These are phyloP conservation scores for Aureobasidium musti DNA, from an alignment of 2,329 filamentous ascomycete genomes.

Conservation along the genomic window DNA sequence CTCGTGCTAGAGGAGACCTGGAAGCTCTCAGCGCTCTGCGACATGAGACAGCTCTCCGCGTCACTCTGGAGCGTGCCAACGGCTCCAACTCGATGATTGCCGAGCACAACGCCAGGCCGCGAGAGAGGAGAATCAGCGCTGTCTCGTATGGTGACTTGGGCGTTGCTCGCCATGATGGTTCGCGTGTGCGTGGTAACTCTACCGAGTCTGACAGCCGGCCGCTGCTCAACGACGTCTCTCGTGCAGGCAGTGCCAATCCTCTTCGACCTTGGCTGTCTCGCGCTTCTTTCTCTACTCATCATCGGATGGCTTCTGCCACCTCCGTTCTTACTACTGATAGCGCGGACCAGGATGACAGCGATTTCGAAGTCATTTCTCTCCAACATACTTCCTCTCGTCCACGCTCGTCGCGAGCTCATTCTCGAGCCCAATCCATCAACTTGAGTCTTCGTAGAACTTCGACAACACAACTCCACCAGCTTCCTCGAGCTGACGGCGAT, in stretches of 20 bases:
- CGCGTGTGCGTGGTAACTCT: constrained; percentile 71
- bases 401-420: constrained; percentile 23
- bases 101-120: constrained; percentile 61
- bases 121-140: constrained; percentile 69
- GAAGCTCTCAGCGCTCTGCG: constrained; percentile 66
- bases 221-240: constrained; percentile 70
- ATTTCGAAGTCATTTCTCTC: constrained; percentile 49
- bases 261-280: constrained; percentile 38
- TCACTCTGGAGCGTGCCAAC: constrained; percentile 45
- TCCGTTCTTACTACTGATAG: constrained; percentile 46
- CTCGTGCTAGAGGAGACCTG: constrained; percentile 69
- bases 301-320: constrained; percentile 47
- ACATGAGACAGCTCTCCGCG: constrained; percentile 57
- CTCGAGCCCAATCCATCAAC: constrained; percentile 35
- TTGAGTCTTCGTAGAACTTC: constrained; percentile 24
- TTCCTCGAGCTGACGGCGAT: constrained; percentile 36
- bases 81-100: constrained; percentile 53
- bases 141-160: constrained; percentile 77
- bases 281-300: constrained; percentile 41
- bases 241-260: constrained; percentile 50
- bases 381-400: constrained; percentile 43
- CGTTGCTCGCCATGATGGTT: constrained; percentile 75
- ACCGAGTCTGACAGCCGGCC: constrained; percentile 71
- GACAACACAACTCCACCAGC: background rate
- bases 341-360: constrained; percentile 44